Conservation (phyloP, 305 asterid genomes). For the Fraxinus platypoda region DNA sequence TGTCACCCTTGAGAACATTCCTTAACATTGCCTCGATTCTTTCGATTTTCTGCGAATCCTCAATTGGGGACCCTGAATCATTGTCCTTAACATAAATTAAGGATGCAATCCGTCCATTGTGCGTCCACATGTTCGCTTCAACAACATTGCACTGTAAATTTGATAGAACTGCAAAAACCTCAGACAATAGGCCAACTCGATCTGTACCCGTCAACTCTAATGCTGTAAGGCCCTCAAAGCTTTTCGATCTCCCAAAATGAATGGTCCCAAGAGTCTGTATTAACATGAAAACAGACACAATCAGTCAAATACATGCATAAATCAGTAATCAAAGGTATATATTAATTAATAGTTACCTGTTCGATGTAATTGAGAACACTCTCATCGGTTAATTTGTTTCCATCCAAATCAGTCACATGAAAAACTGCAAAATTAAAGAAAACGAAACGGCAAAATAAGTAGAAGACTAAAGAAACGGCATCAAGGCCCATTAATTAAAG, state of each 20-base stretch:
- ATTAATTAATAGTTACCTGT: slow-evolving; percentile 46
- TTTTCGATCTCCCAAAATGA: slow-evolving; percentile 55
- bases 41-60: slow-evolving; percentile 53
- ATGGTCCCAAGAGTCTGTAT: slow-evolving; percentile 72
- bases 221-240: slow-evolving; percentile 67
- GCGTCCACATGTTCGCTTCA: slow-evolving; percentile 88
- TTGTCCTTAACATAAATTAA: slow-evolving; percentile 64
- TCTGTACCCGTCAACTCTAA: slow-evolving; percentile 83
- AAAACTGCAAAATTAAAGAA: slow-evolving; percentile 56
- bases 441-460: slow-evolving; percentile 31
- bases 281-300: not conserved
- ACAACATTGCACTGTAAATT: slow-evolving; percentile 69
- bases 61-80: slow-evolving; percentile 60
- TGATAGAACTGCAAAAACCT: slow-evolving; percentile 79
- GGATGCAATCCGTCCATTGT: slow-evolving; percentile 78
- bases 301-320: not conserved
- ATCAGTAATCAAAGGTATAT: not conserved
- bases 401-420: slow-evolving; percentile 83
- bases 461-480: not conserved
- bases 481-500: not conserved
- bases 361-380: slow-evolving; percentile 76
- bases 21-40: slow-evolving; percentile 62
- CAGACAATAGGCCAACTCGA: slow-evolving; percentile 77
- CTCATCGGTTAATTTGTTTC: slow-evolving; percentile 84
- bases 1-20: slow-evolving; percentile 79